A percentile compares a stretch with the other conserved stretches of the same genome.
Evolutionary conservation across 352 stramenopile genomes (phyloP).

Genomic region (Phytophthora megakarya): DNA sequence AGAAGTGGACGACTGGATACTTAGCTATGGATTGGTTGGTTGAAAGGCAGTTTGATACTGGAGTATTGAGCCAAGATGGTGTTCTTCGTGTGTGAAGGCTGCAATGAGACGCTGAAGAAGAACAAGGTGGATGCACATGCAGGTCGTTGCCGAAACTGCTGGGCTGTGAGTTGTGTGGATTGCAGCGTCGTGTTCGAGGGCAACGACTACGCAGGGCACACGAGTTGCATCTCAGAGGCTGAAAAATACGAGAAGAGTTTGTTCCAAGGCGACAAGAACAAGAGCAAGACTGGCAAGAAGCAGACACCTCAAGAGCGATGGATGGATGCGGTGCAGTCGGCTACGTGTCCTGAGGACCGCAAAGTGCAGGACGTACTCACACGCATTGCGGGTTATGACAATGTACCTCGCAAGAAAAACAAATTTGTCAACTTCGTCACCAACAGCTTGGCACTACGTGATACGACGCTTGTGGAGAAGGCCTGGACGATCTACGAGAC

Average conservation of each 20-base stretch:
- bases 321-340: slow-evolving; percentile 74
- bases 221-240: slow-evolving; percentile 93
- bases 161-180: slow-evolving; percentile 93
- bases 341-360: slow-evolving; percentile 49
- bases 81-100: slow-evolving; percentile 88
- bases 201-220: slow-evolving; percentile 89
- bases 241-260: slow-evolving; percentile 94
- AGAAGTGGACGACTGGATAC: no score
- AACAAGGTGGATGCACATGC: slow-evolving; percentile 92
- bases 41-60: slow-evolving; percentile 15
- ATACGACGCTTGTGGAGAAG: slow-evolving; percentile 56
- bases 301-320: slow-evolving; percentile 90
- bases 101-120: slow-evolving; percentile 95
- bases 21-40: neutral
- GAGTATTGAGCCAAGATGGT: slow-evolving; percentile 48
- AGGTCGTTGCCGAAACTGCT: slow-evolving; percentile 85
- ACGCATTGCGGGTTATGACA: slow-evolving; percentile 82
- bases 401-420: slow-evolving; percentile 93
- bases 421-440: slow-evolving; percentile 94
- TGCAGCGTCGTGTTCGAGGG: slow-evolving; percentile 92
- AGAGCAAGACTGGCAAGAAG: slow-evolving; percentile 59
- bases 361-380: slow-evolving; percentile 74
- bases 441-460: slow-evolving; percentile 76
- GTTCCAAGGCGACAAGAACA: slow-evolving; percentile 76
- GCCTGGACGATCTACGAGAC: slow-evolving; percentile 79